Evolutionary conservation across 257 asterid genomes (phyloP).

Genomic region (Ballota nigra): DNA sequence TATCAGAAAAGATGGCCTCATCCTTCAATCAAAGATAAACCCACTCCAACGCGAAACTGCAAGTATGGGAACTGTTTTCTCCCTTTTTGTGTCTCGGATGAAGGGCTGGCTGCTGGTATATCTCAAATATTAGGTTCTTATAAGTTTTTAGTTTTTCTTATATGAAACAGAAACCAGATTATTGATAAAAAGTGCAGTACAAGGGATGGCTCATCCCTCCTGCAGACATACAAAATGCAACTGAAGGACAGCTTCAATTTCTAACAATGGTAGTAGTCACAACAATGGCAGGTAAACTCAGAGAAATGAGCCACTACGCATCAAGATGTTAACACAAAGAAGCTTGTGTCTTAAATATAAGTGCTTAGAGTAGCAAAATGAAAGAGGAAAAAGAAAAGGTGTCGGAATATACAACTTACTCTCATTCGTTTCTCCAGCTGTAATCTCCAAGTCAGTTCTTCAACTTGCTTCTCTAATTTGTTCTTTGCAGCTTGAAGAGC

Average conservation of each 20-base stretch:
- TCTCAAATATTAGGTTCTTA: neutral
- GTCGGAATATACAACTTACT: constrained; percentile 40
- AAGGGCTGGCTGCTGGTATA: neutral
- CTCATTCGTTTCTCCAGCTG: constrained; percentile 99
- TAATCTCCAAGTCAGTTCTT: constrained; percentile 96
- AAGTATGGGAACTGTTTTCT: neutral
- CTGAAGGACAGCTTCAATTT: neutral
- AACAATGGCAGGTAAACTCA: neutral
- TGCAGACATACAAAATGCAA: neutral
- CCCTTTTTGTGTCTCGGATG: neutral
- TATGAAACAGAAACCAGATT: neutral
- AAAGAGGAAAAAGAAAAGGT: constrained; percentile 1
- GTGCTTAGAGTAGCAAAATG: neutral
- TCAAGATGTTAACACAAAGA: neutral
- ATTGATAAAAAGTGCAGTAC: neutral
- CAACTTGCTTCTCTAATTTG: constrained; percentile 98
- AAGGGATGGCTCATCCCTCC: neutral
- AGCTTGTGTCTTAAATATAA: neutral
- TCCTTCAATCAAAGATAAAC: neutral
- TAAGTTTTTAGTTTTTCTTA: neutral
- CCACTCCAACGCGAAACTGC: neutral
- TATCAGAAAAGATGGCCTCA: neutral
- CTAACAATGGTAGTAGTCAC: neutral
- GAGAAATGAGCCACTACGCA: neutral
- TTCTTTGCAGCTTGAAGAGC: constrained; percentile 99